These are phyloP conservation scores for Fusarium austroafricanum DNA, from an alignment of 2,329 filamentous ascomycete species.

Conservation along the genomic window DNA sequence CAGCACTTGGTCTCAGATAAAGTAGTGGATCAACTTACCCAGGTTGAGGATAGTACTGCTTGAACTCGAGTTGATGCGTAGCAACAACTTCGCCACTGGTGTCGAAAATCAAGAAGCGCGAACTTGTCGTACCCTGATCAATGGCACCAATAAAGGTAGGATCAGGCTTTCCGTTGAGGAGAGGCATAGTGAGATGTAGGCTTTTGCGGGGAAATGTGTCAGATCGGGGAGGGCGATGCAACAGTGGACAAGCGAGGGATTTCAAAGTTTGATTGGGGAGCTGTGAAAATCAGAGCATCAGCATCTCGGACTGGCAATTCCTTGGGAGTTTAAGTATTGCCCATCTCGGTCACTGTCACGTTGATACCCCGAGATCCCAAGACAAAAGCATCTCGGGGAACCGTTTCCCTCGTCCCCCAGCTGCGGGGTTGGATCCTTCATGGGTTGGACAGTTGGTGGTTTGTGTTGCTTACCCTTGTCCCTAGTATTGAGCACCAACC, in stretches of 20 bases:
- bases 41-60: conserved; percentile 78
- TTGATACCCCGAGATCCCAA: conserved; percentile 21
- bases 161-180: conserved; percentile 42
- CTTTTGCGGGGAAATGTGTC: conserved; percentile 26
- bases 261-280: conserved; percentile 10
- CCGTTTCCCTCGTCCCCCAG: conserved; percentile 17
- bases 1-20: neutral
- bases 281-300: conserved; percentile 3
- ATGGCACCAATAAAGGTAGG: conserved; percentile 76
- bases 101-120: conserved; percentile 83
- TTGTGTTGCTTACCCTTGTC: neutral
- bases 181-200: conserved; percentile 47
- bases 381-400: conserved; percentile 23
- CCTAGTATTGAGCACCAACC: neutral
- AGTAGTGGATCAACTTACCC: conserved; percentile 63
- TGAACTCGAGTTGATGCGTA: conserved; percentile 80
- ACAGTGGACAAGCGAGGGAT: conserved; percentile 10
- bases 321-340: conserved; percentile 31
- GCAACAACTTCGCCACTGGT: conserved; percentile 75
- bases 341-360: conserved; percentile 10
- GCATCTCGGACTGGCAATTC: conserved; percentile 16
- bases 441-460: neutral
- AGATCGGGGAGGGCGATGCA: conserved; percentile 20
- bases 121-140: conserved; percentile 83
- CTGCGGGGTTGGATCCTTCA: conserved; percentile 31